Conservation (phyloP, 139 green algal genomes). For the Chlamydomonas sp. region DNA sequence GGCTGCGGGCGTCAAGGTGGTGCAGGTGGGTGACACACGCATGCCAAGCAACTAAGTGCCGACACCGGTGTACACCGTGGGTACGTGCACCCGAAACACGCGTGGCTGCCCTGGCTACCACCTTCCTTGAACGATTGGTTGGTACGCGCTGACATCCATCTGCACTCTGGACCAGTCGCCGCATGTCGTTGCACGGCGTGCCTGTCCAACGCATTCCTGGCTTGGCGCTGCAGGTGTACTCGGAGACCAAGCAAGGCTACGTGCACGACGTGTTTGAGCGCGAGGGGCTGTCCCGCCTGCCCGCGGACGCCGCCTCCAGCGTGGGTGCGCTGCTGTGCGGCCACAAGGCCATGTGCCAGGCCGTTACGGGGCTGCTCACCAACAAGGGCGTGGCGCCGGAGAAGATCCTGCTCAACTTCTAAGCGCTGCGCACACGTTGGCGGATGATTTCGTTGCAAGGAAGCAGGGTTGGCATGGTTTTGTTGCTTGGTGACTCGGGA, state of each 20-base stretch:
- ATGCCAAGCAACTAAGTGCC: too few relatives aligned
- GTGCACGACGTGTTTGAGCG: constrained; percentile 78
- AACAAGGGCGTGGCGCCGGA: constrained; percentile 37
- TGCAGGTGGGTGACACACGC: constrained; percentile 40
- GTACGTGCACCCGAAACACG: too few relatives aligned
- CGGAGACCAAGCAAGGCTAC: constrained; percentile 61
- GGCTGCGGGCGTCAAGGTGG: constrained; percentile 69
- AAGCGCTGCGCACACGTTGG: not conserved
- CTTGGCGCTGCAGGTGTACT: constrained; percentile 26
- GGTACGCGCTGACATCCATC: not conserved
- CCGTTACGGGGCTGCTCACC: constrained; percentile 69
- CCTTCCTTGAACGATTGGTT: too few relatives aligned
- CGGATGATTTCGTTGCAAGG: too few relatives aligned
- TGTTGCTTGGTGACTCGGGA: too few relatives aligned
- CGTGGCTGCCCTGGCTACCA: too few relatives aligned
- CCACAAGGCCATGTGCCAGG: constrained; percentile 89
- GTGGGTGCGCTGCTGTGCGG: constrained; percentile 85
- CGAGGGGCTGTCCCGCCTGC: constrained; percentile 11
- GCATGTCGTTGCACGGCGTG: not conserved
- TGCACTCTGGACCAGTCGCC: not conserved
- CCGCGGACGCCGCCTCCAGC: not conserved
- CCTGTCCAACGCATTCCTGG: not conserved
- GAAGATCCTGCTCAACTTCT: constrained; percentile 55
- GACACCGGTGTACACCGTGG: too few relatives aligned
- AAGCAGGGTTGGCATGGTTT: too few relatives aligned